Percentiles rank a stretch among this genome's conserved stretches.
phyloP scores from a whole-genome alignment of 2,329 filamentous ascomycete species.

The Cytospora schulzeri region DNA sequence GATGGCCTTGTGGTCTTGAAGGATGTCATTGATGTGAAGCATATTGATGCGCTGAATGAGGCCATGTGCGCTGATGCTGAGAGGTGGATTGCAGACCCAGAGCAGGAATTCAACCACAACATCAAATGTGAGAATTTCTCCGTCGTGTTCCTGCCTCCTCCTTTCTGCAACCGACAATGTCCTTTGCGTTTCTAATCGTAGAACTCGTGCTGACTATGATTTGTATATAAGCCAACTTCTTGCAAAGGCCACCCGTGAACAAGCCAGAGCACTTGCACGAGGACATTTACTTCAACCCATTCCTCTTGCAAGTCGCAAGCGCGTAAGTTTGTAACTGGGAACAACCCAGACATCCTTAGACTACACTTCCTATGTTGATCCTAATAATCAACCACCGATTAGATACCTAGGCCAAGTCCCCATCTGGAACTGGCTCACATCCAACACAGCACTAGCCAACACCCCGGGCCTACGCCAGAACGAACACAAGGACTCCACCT shows the following conservation, averaged over 20 bases:
- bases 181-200: too few relatives aligned
- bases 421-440: constrained; percentile 44
- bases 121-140: constrained; percentile 29
- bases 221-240: constrained; percentile 39
- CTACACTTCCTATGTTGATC: background rate
- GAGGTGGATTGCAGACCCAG: constrained; percentile 26
- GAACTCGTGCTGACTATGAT: background rate
- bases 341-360: background rate
- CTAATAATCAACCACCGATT: background rate
- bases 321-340: constrained; percentile 33
- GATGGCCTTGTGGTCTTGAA: constrained; percentile 34
- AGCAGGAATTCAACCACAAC: constrained; percentile 31
- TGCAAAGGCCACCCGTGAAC: constrained; percentile 41
- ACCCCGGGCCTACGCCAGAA: constrained; percentile 41
- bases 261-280: constrained; percentile 38
- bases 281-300: constrained; percentile 46
- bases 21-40: constrained; percentile 28
- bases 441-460: constrained; percentile 42
- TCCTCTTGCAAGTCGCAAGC: constrained; percentile 43
- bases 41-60: constrained; percentile 30
- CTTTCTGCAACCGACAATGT: too few relatives aligned
- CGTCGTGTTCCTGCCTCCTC: background rate
- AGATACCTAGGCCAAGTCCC: constrained; percentile 45
- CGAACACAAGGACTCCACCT: constrained; percentile 42
- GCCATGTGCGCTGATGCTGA: constrained; percentile 31